Conservation (phyloP, 257 asterid species). For the Lavandula angustifolia region DNA sequence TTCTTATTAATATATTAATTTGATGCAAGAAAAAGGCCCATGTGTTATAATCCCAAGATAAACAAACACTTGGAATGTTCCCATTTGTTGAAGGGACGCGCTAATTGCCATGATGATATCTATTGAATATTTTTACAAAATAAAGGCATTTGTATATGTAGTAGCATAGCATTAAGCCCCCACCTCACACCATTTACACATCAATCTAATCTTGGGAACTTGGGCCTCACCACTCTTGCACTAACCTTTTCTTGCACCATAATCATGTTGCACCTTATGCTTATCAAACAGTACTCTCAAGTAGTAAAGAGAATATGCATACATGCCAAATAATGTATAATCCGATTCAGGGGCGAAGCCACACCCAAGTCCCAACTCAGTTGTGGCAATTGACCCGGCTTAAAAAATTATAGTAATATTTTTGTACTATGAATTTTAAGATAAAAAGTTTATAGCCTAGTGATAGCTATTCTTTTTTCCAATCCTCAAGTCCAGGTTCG, state of each 20-base stretch:
- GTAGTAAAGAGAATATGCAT: neutral
- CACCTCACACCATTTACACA: slow-evolving; percentile 31
- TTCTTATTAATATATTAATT: neutral
- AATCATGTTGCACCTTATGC: slow-evolving; percentile 39
- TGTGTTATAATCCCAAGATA: slow-evolving; percentile 28
- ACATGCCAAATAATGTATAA: too few relatives aligned
- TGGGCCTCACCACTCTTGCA: slow-evolving; percentile 72
- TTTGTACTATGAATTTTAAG: too few relatives aligned
- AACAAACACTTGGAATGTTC: slow-evolving; percentile 40
- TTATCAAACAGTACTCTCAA: slow-evolving; percentile 24
- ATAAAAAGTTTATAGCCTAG: too few relatives aligned
- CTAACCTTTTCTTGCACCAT: slow-evolving; percentile 39
- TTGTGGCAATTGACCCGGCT: too few relatives aligned
- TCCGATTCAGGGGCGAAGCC: too few relatives aligned
- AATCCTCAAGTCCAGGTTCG: too few relatives aligned
- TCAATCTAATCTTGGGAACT: slow-evolving; percentile 76
- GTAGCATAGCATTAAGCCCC: slow-evolving; percentile 28
- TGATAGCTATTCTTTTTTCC: too few relatives aligned
- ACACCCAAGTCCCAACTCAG: too few relatives aligned
- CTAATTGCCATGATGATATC: slow-evolving; percentile 57
- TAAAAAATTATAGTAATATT: too few relatives aligned
- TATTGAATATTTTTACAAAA: slow-evolving; percentile 30
- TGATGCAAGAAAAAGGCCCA: slow-evolving; percentile 32
- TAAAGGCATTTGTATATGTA: slow-evolving; percentile 11
- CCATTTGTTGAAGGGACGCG: slow-evolving; percentile 49